These are phyloP conservation scores for Solanum corneliomulleri DNA, from an alignment of 257 asterid genomes.

Conservation along the genomic window DNA sequence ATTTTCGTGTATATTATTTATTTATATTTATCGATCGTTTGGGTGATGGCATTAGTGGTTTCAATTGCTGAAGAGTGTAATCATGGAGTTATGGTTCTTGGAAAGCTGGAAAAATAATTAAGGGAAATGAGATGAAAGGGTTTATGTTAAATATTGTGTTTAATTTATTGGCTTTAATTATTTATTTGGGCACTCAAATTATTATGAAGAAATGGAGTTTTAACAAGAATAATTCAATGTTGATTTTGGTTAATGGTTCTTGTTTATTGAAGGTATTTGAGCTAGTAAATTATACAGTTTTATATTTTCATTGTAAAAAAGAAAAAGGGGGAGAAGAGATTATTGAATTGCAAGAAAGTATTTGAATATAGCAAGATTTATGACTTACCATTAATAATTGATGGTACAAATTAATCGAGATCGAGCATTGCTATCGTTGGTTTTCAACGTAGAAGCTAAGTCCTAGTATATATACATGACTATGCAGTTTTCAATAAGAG, in stretches of 20 bases:
- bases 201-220: not conserved
- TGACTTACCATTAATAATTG: not conserved
- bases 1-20: not conserved
- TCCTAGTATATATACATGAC: not conserved
- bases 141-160: constrained; percentile 19
- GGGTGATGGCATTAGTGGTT: constrained; percentile 17
- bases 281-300: constrained; percentile 22
- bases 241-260: constrained; percentile 1
- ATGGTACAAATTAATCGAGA: not conserved
- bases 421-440: not conserved
- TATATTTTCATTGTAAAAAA: constrained; percentile 43
- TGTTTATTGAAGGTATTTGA: constrained; percentile 17
- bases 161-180: not conserved
- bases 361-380: constrained; percentile 4
- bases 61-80: constrained; percentile 28
- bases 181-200: not conserved
- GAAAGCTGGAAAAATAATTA: constrained; percentile 19
- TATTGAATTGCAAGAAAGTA: constrained; percentile 9
- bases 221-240: not conserved
- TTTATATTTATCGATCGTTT: constrained; percentile 3
- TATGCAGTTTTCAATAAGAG: not conserved
- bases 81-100: constrained; percentile 25
- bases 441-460: too few relatives aligned
- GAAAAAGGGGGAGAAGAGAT: constrained; percentile 27
- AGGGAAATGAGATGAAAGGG: constrained; percentile 36